Base-by-base conservation (phyloP, 2,329 filamentous ascomycete species). In the Venturia nashicola region DNA sequence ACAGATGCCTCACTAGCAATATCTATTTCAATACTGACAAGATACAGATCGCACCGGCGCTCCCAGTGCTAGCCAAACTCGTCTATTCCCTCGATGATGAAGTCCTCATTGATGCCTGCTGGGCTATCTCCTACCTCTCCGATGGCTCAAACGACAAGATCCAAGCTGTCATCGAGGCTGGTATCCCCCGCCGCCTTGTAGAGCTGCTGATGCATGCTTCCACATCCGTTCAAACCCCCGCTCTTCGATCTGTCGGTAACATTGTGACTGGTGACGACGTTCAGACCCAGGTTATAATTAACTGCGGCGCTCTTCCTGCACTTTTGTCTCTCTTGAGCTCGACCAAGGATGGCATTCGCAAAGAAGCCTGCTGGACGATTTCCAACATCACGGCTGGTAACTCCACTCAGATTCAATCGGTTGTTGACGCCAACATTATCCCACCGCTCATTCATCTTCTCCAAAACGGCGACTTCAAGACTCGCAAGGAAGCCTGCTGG, bases 291-390 rank as follows among this genome's bases (percentile, higher is more conserved):
- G 91, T 99, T 69, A 97, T 99, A 76, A 99, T 99, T 78, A 99
- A 99, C 84, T 96, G 92, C 71, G 93, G 94, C 66, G 88, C 94
- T 69, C 84, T 99, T 59, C 87, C 92, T 51, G 95, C 92, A 68
- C 84, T 99, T n/a, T 81, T 97, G 61, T 94, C 92, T 43, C 86
- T 99, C 20, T 81, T 99, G 67, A 93, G 92, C 82, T 97, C 93
- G 43, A 94, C 90, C 73, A 99, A 99, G 83, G 94, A 99, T 72
- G 94, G 94, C 34, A 99, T 99, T 69, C 91, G 94, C 69, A 99
- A 99, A 83, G 94, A 99, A 78, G 94, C 94, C 36, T 99, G 94
- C 86, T 99, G 94, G 94, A 99, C 94, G 61, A 99, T 99, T 71
- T 97, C 92, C 74, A 99, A 99, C 83, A 90, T 99, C 72, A 99